Evolutionary conservation across 768 basidiomycete species (phyloP), one percentile per base, ranked within the genome.

Genomic region (Mycena galopus): DNA sequence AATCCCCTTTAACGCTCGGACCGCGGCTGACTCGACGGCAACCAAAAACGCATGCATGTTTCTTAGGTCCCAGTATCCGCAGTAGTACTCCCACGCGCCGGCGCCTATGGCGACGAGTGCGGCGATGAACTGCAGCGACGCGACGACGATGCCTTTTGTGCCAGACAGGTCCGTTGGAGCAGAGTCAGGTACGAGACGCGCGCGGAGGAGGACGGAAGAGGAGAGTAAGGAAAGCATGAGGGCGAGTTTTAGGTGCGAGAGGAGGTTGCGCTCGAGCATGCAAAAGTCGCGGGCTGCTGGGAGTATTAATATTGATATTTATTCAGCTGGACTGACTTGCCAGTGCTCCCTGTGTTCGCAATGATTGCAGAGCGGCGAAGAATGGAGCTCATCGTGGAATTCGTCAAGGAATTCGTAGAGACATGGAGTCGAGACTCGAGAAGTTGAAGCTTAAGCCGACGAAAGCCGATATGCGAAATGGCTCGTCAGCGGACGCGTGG

Each of bases 251-350:
- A 92, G 71, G 77, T 94, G 91, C 0, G 92, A 87, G 35, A 94
- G 84, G 60, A 93, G 82, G 75, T 94, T 94, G 62, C 93, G 86
- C 79, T 94, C 93, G 17, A 94, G 86, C 92, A 94, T 93, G 80
- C 89, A 91, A 72, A 89, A 93, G 78, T 94, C 93, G 77, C 93
- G 86, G n/a, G 92, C 91, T 8, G 84, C 84, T 74, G 14, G 27
- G 4, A 23, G 35, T 2, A 44, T 17, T 44, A 44, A 44, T 17
- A 44, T 44, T 44, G 19, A 7, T 29, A 9, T n/a, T 58, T 23
- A 29, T 33, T 1, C 23, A 37, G 19, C 12, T 42, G 1, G 7
- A 44, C 6, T 17, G 39, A 64, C 58, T 37, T 44, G 62, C 71
- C 71, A 16, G 60, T 35, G 61, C 71, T 72, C 11, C 71, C 71